Evolutionary conservation across 192 early-diverging fungal species (phyloP).

Genomic region (Coemansia sp.): DNA sequence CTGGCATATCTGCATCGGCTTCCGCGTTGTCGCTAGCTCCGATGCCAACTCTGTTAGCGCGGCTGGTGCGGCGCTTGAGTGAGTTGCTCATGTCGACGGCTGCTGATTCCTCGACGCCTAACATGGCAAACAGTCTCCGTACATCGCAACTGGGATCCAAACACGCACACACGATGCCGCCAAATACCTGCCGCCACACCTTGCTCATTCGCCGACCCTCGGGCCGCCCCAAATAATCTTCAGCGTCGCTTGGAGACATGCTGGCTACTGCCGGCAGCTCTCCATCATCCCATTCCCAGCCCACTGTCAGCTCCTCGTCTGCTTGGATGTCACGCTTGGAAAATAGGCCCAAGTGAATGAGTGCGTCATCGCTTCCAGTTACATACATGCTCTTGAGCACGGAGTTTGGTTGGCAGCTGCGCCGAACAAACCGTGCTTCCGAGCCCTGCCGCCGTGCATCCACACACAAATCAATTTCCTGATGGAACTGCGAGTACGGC

Average conservation of each 20-base stretch:
- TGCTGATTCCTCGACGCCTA: conserved; percentile 39
- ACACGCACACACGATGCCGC: conserved; percentile 42
- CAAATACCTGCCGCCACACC: conserved; percentile 55
- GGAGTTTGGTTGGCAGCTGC: conserved; percentile 68
- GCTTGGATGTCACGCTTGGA: conserved; percentile 55
- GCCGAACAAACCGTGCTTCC: conserved; percentile 64
- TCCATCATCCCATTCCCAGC: conserved; percentile 67
- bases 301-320: conserved; percentile 68
- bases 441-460: conserved; percentile 69
- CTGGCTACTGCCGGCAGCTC: conserved; percentile 44
- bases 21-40: not conserved
- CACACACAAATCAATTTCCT: conserved; percentile 63
- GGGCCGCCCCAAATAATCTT: conserved; percentile 42
- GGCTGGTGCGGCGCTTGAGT: conserved; percentile 30
- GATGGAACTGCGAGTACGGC: conserved; percentile 66
- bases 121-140: conserved; percentile 42
- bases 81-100: conserved; percentile 7
- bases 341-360: conserved; percentile 68
- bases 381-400: conserved; percentile 61
- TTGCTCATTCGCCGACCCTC: conserved; percentile 54
- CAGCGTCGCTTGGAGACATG: conserved; percentile 31
- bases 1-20: not conserved
- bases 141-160: conserved; percentile 27
- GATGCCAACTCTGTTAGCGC: conserved; percentile 10
- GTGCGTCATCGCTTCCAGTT: conserved; percentile 41